Conservation (phyloP, 352 stramenopile genomes). For the Phytopythium delawarense region DNA sequence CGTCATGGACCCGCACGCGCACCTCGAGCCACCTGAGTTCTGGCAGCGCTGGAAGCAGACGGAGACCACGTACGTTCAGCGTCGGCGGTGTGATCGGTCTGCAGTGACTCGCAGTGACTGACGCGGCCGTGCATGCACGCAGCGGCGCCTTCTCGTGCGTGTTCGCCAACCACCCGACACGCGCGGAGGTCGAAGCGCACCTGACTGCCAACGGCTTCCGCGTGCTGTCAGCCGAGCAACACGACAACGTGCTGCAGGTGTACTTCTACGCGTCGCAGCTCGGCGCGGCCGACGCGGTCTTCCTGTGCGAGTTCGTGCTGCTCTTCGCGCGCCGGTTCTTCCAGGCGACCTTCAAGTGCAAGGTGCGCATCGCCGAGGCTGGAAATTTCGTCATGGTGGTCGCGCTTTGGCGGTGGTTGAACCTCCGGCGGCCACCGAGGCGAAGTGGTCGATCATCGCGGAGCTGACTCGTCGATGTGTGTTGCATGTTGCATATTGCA, state of each 20-base stretch:
- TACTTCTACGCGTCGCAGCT: conserved; percentile 66
- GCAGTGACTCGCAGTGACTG: background rate
- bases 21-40: conserved; percentile 17
- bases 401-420: conserved; percentile 4
- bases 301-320: conserved; percentile 76
- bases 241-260: conserved; percentile 55
- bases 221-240: conserved; percentile 44
- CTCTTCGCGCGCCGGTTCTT: conserved; percentile 73
- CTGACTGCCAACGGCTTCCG: conserved; percentile 47
- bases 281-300: conserved; percentile 33
- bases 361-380: conserved; percentile 25
- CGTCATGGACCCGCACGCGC: conserved; percentile 32
- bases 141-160: conserved; percentile 75
- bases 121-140: background rate
- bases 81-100: background rate
- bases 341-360: conserved; percentile 80
- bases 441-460: background rate
- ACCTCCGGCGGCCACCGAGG: background rate
- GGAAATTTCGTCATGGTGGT: conserved; percentile 8
- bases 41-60: conserved; percentile 51
- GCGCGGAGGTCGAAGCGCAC: conserved; percentile 39
- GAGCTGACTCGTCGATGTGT: conserved; percentile 2
- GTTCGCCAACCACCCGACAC: conserved; percentile 50
- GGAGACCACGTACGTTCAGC: conserved; percentile 70
- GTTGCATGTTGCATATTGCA: conserved; percentile 16